Evolutionary conservation across 164 flowering plant species (phyloP), one percentile per base, ranked within the genome.

Genomic region (Piper longum): DNA sequence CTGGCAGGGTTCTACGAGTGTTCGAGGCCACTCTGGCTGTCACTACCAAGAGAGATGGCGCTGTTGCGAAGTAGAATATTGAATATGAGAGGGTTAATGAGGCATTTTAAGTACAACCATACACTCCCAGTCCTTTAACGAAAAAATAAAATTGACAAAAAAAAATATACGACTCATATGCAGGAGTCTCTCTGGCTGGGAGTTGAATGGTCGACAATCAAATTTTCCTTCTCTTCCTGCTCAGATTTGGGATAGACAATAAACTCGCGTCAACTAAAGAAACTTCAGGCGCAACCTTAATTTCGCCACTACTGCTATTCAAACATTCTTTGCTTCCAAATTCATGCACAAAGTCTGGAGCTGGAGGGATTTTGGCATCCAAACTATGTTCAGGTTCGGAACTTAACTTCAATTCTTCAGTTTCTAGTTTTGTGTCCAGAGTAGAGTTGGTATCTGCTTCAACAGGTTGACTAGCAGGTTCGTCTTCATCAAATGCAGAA

Each of bases 401-500:
- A 57, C 41, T 41, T 57, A 6, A 26, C 8, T 3, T 57, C 14
- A 19, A 9, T 40, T 7, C 41, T 12, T 3, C 16, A 14, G 12
- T 40, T 19, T 4, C 14, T 14, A 19, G 6, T 42, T 60, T 3
- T 36, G 48, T 9, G 3, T 42, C 43, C 45, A 60, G 54, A n/a
- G 43, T 9, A 14, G 39, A 70, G 45, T 36, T 58, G 3, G 60
- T 26, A 51, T 51, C 66, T 7, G 41, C 43, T 7, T 64, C 69
- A 68, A 41, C 64, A 44, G 56, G 63, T 40, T 55, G 62, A 5
- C 4, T 62, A 9, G 63, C 74, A 55, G 66, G 67, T 16, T 77
- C 79, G 64, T 26, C 75, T 68, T 81, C 86, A 26, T 68, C 81
- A n/a, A 39, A 43, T 11, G 68, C 82, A 78, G 67, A 85, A 78